Evolutionary conservation across 495 filamentous ascomycete genomes (phyloP).

Genomic region (Rhizodiscina lignyota): DNA sequence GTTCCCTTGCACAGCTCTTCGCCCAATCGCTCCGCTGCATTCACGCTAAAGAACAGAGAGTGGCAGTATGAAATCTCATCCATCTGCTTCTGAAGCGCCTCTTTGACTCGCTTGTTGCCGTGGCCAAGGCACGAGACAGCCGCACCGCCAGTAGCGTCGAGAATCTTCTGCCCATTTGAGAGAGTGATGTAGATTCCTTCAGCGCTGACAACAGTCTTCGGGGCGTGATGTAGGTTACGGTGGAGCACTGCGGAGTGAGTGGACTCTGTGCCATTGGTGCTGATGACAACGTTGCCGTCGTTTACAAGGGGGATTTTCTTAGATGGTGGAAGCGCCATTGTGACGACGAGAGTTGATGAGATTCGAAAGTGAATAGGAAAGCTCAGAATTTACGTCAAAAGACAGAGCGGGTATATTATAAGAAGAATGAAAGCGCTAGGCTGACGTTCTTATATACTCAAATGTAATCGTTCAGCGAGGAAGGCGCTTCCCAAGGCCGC

Average conservation of each 20-base stretch:
- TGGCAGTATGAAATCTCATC: conserved; percentile 7
- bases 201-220: conserved; percentile 9
- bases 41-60: conserved; percentile 6
- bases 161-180: conserved; percentile 15
- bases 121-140: conserved; percentile 24
- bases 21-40: conserved; percentile 26
- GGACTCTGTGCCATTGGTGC: not conserved
- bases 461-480: too few species aligned
- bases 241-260: conserved; percentile 11
- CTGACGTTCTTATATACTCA: too few species aligned
- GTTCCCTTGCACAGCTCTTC: conserved; percentile 18
- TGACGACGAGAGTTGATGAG: too few species aligned
- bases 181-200: conserved; percentile 14
- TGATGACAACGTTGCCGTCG: too few species aligned
- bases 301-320: too few species aligned
- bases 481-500: too few species aligned
- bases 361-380: too few species aligned
- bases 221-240: conserved; percentile 11
- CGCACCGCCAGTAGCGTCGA: conserved; percentile 23
- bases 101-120: conserved; percentile 13
- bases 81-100: conserved; percentile 5
- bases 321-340: too few species aligned
- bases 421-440: too few species aligned
- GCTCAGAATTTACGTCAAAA: too few species aligned
- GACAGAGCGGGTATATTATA: too few species aligned